Evolutionary conservation across 768 basidiomycete species (phyloP).

Genomic region (Boletellus emodensis): DNA sequence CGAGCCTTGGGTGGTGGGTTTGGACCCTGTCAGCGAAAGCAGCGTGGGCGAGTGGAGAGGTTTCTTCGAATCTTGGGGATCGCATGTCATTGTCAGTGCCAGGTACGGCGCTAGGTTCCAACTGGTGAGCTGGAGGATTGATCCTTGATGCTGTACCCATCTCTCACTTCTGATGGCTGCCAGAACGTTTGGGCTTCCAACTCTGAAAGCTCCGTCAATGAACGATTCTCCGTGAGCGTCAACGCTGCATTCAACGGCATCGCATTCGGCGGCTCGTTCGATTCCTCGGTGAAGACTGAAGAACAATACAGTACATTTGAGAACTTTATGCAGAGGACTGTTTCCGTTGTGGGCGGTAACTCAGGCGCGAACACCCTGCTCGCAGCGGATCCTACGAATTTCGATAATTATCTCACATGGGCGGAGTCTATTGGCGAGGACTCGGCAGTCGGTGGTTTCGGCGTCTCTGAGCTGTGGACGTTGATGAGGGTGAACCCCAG

Average conservation of each 20-base stretch:
- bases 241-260: background rate
- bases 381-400: constrained; percentile 3
- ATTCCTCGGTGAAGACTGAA: background rate
- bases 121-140: background rate
- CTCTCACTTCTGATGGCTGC: background rate
- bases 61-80: background rate
- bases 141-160: background rate
- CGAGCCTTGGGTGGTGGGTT: background rate
- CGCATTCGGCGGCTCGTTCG: background rate
- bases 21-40: background rate
- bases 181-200: constrained; percentile 8
- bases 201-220: constrained; percentile 4
- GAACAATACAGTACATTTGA: background rate
- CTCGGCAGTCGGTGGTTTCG: background rate
- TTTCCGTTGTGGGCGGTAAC: constrained; percentile 6
- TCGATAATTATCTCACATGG: constrained; percentile 1
- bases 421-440: background rate
- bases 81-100: background rate
- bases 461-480: constrained; percentile 4
- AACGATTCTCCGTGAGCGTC: constrained; percentile 4
- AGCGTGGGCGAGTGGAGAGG: background rate
- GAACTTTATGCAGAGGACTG: background rate
- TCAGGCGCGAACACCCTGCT: background rate
- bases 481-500: constrained; percentile 1
- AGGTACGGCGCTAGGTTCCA: background rate